Conservation (phyloP, 495 filamentous ascomycete species). For the Aspergillus kassunensis region DNA sequence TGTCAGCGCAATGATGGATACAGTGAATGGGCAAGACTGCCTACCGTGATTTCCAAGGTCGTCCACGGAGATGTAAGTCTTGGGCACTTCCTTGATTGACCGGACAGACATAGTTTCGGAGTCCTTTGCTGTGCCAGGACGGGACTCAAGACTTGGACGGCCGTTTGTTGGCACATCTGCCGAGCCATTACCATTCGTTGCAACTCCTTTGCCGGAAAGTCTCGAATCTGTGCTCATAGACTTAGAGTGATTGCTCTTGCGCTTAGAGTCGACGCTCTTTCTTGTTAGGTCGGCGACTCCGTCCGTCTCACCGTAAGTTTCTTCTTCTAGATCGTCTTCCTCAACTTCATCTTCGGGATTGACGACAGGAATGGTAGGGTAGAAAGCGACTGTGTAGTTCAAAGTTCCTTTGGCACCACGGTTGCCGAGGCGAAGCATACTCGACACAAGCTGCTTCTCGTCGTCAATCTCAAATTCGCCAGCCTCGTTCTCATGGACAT, state of each 20-base stretch:
- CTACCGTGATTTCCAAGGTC: constrained; percentile 75
- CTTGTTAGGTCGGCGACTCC: constrained; percentile 24
- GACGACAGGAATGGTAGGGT: constrained; percentile 77
- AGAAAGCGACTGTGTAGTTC: constrained; percentile 84
- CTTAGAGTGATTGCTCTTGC: constrained; percentile 32
- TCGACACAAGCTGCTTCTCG: constrained; percentile 58
- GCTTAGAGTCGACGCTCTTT: constrained; percentile 34
- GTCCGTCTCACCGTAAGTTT: constrained; percentile 33
- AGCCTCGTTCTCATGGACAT: constrained; percentile 68
- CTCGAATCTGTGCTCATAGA: constrained; percentile 21
- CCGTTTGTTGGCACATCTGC: constrained; percentile 28
- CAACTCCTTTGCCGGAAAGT: constrained; percentile 4
- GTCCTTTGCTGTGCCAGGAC: constrained; percentile 25
- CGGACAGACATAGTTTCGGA: constrained; percentile 37
- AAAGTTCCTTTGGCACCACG: constrained; percentile 73
- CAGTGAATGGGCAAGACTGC: constrained; percentile 6
- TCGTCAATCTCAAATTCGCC: constrained; percentile 83
- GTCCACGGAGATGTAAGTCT: constrained; percentile 70
- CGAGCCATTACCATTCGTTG: constrained; percentile 24
- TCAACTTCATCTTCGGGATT: constrained; percentile 91
- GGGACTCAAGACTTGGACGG: constrained; percentile 37
- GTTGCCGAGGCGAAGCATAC: constrained; percentile 61
- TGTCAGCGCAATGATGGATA: constrained; percentile 14
- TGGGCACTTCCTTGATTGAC: constrained; percentile 58
- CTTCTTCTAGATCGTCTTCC: constrained; percentile 47